Evolutionary conservation across 176 grass and related monocot genomes (phyloP).

Genomic region (Guadua angustifolia): DNA sequence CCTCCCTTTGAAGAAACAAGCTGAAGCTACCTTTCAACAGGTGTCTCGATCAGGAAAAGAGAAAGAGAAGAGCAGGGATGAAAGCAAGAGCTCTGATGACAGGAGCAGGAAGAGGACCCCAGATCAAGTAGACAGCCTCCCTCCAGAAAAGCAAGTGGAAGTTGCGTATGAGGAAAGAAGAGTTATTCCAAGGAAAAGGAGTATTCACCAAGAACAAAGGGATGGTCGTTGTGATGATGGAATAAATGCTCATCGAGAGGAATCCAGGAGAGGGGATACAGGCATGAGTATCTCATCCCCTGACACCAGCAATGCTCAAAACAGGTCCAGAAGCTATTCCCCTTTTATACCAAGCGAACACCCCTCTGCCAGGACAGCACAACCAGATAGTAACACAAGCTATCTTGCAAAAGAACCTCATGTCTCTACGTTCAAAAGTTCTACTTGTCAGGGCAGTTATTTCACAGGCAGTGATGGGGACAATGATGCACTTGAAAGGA

Average conservation of each 20-base stretch:
- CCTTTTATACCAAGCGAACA: constrained; percentile 18
- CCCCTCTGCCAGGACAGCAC: background rate
- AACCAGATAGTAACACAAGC: constrained; percentile 15
- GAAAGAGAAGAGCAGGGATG: constrained; percentile 9
- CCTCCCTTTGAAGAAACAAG: constrained; percentile 32
- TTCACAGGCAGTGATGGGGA: background rate
- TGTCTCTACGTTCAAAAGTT: background rate
- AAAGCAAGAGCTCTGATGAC: constrained; percentile 34
- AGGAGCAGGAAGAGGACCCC: constrained; percentile 28
- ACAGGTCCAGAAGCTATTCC: constrained; percentile 27
- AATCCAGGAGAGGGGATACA: constrained; percentile 33
- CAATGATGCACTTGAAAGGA: background rate
- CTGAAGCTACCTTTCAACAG: constrained; percentile 32
- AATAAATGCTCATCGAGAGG: constrained; percentile 28
- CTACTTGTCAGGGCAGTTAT: constrained; percentile 32
- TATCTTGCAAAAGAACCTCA: constrained; percentile 15
- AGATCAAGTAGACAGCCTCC: constrained; percentile 41
- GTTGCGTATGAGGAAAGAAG: constrained; percentile 52
- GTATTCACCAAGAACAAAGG: background rate
- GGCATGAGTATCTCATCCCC: constrained; percentile 67
- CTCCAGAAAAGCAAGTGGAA: constrained; percentile 67
- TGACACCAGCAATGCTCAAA: constrained; percentile 37
- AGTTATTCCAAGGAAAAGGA: constrained; percentile 19
- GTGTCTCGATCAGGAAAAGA: background rate
- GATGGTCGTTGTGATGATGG: constrained; percentile 15